A percentile compares a stretch with the other conserved stretches of the same genome.
phyloP scores from a whole-genome alignment of 441 rosid species.

The Brassica balearica region DNA sequence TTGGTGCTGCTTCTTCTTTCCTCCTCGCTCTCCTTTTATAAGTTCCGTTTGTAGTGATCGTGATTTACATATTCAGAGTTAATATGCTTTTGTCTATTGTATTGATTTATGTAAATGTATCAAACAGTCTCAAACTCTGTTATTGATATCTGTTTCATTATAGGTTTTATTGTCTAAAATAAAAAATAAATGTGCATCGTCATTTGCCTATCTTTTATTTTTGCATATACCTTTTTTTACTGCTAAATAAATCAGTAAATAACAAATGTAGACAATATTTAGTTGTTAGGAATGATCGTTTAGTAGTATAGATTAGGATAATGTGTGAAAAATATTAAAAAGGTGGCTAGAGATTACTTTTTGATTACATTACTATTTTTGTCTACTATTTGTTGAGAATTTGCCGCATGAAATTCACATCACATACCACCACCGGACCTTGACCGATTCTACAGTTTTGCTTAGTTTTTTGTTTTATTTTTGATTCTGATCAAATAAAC shows the following conservation, averaged over 20 bases:
- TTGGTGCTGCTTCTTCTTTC: conserved; percentile 26
- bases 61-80: conserved; percentile 3
- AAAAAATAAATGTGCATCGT: neutral
- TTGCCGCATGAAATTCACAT: conserved; percentile 5
- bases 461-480: neutral
- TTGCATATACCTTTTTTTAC: neutral
- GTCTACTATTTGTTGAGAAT: neutral
- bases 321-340: neutral
- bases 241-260: neutral
- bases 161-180: neutral
- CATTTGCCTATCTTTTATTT: neutral
- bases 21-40: conserved; percentile 30
- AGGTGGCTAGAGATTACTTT: neutral
- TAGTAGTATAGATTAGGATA: neutral
- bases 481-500: neutral
- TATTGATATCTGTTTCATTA: neutral
- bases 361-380: neutral
- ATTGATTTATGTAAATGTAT: neutral
- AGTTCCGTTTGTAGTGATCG: neutral
- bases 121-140: neutral
- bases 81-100: neutral
- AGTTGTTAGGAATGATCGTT: neutral
- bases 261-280: neutral
- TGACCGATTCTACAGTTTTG: conserved; percentile 23
- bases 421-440: conserved; percentile 17